Evolutionary conservation across 768 basidiomycete genomes (phyloP), one percentile per base, ranked within the genome.

Genomic region (Psilocybe tampanensis): DNA sequence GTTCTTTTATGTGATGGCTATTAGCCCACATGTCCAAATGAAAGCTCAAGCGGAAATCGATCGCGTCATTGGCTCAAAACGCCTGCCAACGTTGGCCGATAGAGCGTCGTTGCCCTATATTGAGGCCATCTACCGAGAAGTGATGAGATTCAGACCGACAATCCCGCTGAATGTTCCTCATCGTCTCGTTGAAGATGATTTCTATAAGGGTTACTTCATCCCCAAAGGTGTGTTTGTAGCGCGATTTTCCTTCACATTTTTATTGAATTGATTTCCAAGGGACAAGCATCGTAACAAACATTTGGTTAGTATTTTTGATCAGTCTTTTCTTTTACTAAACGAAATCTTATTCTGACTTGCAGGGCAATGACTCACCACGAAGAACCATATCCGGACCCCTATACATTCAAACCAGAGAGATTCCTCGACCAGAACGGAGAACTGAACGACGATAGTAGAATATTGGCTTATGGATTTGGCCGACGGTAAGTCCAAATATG

Each of bases 31-130:
- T 8, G 58, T 68, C 0, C 73, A 75, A 52, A 58, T 47, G 15
- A 70, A 67, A 44, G 75, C 71, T 1, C 76, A 74, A 54, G 64
- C 49, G 1, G 74, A 76, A 52, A 60, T 78, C 17, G 74, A 77
- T 52, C 47, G 60, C 0, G 64, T 74, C 9, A 54, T 74, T 8
- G 74, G 75, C 6, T 43, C 42, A 8, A 60, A 67, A 5, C 65
- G 74, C 2, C 63, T 76, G 1, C 72, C 74, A 0, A 58, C 58
- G 12, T 64, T 68, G 21, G 58, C 57, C 0, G 73, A 76, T 53
- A 59, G 60, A 15, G 9, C 45, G 2, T 55, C 54, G 19, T 62
- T 74, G 2, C 73, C 73, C 0, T 76, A 68, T 32, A 44, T 67
- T 8, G 60, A 64, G n/a, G 66, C 68, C 0, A 26, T 69, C 12